These are phyloP conservation scores for Phytophthora syringae DNA, from an alignment of 352 stramenopile genomes.

Conservation along the genomic window DNA sequence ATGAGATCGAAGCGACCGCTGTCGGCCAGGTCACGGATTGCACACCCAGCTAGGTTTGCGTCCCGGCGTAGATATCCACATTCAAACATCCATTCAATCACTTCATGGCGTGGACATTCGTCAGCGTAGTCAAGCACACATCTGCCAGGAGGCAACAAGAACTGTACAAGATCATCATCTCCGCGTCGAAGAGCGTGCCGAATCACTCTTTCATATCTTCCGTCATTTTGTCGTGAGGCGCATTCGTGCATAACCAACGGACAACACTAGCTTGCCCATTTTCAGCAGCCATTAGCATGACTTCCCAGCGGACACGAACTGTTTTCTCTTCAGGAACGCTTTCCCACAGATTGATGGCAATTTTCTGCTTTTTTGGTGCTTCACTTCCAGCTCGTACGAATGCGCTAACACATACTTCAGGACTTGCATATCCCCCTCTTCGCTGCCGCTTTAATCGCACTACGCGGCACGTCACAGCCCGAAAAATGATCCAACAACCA, in stretches of 20 bases:
- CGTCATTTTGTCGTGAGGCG: neutral
- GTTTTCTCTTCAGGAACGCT: neutral
- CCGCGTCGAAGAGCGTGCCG: neutral
- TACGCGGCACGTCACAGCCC: neutral
- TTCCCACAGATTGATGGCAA: neutral
- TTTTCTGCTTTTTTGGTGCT: neutral
- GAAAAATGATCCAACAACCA: conserved; percentile 6
- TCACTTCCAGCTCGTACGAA: neutral
- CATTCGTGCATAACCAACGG: neutral
- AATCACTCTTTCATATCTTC: neutral
- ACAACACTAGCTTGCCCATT: neutral
- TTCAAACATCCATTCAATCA: conserved; percentile 27
- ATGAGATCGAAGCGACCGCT: conserved; percentile 13
- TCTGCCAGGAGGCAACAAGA: neutral
- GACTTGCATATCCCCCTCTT: neutral
- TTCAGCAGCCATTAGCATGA: neutral
- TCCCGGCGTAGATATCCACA: conserved; percentile 8
- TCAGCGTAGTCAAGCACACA: conserved; percentile 13
- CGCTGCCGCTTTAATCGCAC: neutral
- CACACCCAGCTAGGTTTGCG: neutral
- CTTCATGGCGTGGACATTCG: neutral
- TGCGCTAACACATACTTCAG: neutral
- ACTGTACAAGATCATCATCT: neutral
- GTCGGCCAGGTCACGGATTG: conserved; percentile 10
- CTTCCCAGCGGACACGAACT: neutral